A percentile compares a stretch with the other conserved stretches of the same genome.
Conservation (phyloP, 768 basidiomycete species). For the Suillus placidus region DNA sequence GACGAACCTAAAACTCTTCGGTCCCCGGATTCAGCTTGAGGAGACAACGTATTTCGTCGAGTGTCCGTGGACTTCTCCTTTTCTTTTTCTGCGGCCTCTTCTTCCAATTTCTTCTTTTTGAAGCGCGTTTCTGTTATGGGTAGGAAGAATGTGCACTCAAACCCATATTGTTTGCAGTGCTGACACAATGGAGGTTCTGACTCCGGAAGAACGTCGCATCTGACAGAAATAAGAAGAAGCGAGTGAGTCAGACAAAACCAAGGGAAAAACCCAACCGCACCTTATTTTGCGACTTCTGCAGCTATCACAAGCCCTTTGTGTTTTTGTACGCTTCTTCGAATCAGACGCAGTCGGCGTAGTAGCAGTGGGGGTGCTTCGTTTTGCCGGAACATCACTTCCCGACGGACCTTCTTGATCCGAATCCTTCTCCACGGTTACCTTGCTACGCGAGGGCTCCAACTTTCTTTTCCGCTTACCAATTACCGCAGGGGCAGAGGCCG, state of each 20-base stretch:
- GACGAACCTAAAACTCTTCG: constrained; percentile 64
- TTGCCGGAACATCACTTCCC: constrained; percentile 45
- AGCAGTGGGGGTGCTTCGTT: constrained; percentile 35
- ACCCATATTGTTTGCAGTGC: constrained; percentile 92
- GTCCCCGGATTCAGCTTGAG: constrained; percentile 55
- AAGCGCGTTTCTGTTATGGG: constrained; percentile 99
- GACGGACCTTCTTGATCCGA: constrained; percentile 68
- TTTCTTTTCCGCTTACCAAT: constrained; percentile 69
- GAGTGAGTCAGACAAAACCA: constrained; percentile 3
- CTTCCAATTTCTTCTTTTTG: constrained; percentile 91
- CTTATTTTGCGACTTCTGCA: constrained; percentile 91
- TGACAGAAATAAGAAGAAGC: constrained; percentile 17
- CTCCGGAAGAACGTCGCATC: constrained; percentile 86
- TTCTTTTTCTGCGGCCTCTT: constrained; percentile 54
- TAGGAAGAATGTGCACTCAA: constrained; percentile 96
- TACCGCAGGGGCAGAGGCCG: constrained; percentile 33
- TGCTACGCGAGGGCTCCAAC: constrained; percentile 38
- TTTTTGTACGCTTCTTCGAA: constrained; percentile 88
- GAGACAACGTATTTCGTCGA: constrained; percentile 43
- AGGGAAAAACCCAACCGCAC: constrained; percentile 31
- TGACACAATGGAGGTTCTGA: constrained; percentile 82
- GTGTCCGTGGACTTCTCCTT: constrained; percentile 33
- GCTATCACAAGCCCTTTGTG: constrained; percentile 89
- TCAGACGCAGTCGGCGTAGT: constrained; percentile 45
- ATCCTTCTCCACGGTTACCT: constrained; percentile 45